Conservation (phyloP, 768 basidiomycete genomes). For the Termitomyces sp. region DNA sequence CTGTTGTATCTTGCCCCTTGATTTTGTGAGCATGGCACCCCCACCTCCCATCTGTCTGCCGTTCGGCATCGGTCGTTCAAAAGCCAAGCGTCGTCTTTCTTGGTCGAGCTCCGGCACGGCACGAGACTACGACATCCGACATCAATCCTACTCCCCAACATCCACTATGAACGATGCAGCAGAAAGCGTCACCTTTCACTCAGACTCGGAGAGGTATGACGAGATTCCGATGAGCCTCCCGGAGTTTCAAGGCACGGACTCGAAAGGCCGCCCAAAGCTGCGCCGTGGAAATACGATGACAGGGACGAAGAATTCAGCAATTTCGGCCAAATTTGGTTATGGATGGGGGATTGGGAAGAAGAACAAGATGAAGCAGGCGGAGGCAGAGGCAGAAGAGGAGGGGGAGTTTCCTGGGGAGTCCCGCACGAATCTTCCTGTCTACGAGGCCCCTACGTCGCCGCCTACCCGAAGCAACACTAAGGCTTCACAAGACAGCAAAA, state of each 20-base stretch:
- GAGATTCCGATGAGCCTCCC: slow-evolving; percentile 31
- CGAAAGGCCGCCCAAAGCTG: slow-evolving; percentile 37
- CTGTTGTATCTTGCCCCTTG: slow-evolving; percentile 10
- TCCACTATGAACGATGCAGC: slow-evolving; percentile 36
- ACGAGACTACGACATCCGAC: slow-evolving; percentile 30
- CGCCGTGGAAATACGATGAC: slow-evolving; percentile 49
- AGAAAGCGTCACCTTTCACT: slow-evolving; percentile 50
- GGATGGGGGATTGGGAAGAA: slow-evolving; percentile 64
- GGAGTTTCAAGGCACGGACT: slow-evolving; percentile 24
- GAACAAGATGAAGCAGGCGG: slow-evolving; percentile 38
- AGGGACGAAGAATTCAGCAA: slow-evolving; percentile 50
- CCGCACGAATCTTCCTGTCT: slow-evolving; percentile 30
- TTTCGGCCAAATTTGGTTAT: slow-evolving; percentile 57
- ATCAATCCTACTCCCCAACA: slow-evolving; percentile 39
- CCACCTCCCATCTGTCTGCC: slow-evolving; percentile 60
- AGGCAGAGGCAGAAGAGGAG: slow-evolving; percentile 26
- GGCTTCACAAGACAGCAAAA: slow-evolving; percentile 33
- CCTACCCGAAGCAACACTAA: slow-evolving; percentile 33
- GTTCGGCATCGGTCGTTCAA: slow-evolving; percentile 39
- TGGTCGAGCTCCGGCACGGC: slow-evolving; percentile 35
- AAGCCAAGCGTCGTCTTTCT: slow-evolving; percentile 42
- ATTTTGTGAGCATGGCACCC: slow-evolving; percentile 39
- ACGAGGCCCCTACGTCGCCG: slow-evolving; percentile 32
- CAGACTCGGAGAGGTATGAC: slow-evolving; percentile 61
- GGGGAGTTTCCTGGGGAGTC: slow-evolving; percentile 21